Percentiles rank a stretch among this genome's conserved stretches.
Evolutionary conservation across 305 asterid genomes (phyloP).

Genomic region (Fraxinus albicans): DNA sequence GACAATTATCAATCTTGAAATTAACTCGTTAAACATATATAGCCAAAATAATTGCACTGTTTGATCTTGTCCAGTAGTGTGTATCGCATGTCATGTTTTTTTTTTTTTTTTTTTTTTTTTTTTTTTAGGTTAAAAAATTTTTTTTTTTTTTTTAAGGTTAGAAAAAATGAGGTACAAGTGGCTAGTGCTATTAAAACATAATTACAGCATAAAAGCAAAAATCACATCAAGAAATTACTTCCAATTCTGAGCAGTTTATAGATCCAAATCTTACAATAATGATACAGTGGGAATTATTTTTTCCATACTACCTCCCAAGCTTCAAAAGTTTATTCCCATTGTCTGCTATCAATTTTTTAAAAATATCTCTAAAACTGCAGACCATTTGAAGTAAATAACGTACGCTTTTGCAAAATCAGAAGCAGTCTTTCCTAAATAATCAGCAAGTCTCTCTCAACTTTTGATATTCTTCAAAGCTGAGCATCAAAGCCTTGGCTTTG

Average conservation of each 20-base stretch:
- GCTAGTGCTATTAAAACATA: neutral
- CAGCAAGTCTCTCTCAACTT: conserved; percentile 43
- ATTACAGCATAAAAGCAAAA: neutral
- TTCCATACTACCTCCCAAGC: neutral
- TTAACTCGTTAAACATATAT: neutral
- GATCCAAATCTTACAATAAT: neutral
- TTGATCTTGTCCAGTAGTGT: neutral
- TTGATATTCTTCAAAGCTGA: conserved; percentile 43
- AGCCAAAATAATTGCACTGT: neutral
- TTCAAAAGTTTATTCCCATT: neutral
- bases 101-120: no score
- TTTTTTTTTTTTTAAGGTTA: no score
- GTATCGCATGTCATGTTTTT: neutral
- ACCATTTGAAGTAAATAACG: neutral
- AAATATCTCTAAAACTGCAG: neutral
- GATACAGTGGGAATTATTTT: neutral
- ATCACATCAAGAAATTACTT: neutral
- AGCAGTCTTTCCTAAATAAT: conserved; percentile 13
- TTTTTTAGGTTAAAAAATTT: no score
- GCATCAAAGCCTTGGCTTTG: conserved; percentile 63
- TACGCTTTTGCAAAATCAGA: neutral
- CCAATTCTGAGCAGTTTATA: neutral
- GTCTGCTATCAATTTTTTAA: neutral
- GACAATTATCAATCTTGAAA: neutral
- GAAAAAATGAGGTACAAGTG: neutral